A percentile compares a stretch with the other conserved stretches of the same genome.
These are phyloP conservation scores for Ophiostoma triangulosporum DNA, from an alignment of 2,329 filamentous ascomycete species.

Conservation along the genomic window DNA sequence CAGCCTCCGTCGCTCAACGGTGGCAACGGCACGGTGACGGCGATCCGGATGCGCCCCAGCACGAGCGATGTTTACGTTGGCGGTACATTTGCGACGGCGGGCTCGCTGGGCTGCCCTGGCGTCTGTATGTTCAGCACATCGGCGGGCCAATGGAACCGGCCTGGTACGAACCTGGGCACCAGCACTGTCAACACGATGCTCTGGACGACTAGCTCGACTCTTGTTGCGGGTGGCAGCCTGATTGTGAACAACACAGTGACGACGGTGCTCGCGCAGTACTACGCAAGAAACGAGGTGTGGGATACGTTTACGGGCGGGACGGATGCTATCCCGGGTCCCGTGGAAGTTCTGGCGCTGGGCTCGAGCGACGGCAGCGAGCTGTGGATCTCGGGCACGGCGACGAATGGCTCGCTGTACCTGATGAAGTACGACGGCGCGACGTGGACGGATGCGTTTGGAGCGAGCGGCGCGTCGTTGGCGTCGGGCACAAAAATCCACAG, in stretches of 20 bases:
- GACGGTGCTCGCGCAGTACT: conserved; percentile 59
- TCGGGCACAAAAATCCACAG: conserved; percentile 57
- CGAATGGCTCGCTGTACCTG: conserved; percentile 57
- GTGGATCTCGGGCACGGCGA: conserved; percentile 64
- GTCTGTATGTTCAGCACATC: conserved; percentile 68
- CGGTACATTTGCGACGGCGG: conserved; percentile 71
- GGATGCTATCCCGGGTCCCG: conserved; percentile 57
- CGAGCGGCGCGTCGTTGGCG: conserved; percentile 50
- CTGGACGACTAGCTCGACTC: conserved; percentile 59
- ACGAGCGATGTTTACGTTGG: conserved; percentile 71
- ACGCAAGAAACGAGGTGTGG: conserved; percentile 55
- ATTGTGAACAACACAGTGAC: conserved; percentile 47
- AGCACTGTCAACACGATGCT: conserved; percentile 60
- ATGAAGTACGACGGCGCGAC: conserved; percentile 66
- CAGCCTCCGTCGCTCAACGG: conserved; percentile 70
- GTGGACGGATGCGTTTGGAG: conserved; percentile 38
- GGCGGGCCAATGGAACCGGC: conserved; percentile 63
- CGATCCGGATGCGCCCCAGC: conserved; percentile 59
- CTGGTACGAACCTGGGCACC: conserved; percentile 50
- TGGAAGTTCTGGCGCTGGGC: conserved; percentile 64
- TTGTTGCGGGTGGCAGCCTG: conserved; percentile 70
- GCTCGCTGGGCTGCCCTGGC: conserved; percentile 66
- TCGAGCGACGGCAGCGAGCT: conserved; percentile 57
- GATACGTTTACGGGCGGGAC: conserved; percentile 45
- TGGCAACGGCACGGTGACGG: conserved; percentile 55